Conservation (phyloP, 2,329 filamentous ascomycete species). For the Fusarium robinianum region DNA sequence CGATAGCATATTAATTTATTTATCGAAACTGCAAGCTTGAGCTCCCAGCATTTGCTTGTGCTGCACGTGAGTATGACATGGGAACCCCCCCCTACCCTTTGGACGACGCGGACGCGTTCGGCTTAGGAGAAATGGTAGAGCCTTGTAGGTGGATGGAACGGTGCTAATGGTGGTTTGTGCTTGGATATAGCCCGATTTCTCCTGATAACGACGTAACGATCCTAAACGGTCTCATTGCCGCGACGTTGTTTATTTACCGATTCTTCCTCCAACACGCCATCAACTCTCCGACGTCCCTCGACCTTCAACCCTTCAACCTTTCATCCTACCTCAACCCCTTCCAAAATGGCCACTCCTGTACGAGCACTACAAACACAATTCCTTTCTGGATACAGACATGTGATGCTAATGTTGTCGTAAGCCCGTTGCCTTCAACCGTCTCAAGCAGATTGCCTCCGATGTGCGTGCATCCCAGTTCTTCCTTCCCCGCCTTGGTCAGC, state of each 20-base stretch:
- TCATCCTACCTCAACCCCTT: constrained; percentile 21
- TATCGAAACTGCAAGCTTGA: constrained; percentile 2
- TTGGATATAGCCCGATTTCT: constrained; percentile 25
- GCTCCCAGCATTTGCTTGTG: no score
- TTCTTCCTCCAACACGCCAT: constrained; percentile 33
- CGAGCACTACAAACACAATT: constrained; percentile 8
- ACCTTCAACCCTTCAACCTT: constrained; percentile 27
- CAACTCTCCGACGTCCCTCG: constrained; percentile 24
- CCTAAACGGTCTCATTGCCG: constrained; percentile 26
- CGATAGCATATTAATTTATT: constrained; percentile 12
- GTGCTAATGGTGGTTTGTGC: constrained; percentile 22
- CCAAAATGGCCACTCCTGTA: constrained; percentile 48
- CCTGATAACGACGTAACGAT: constrained; percentile 34
- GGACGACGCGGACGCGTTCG: constrained; percentile 8
- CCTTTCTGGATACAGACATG: not conserved
- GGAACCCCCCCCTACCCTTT: constrained; percentile 5
- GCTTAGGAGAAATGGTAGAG: constrained; percentile 18
- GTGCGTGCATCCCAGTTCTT: constrained; percentile 54
- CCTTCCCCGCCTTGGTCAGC: constrained; percentile 29
- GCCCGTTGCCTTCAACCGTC: constrained; percentile 76
- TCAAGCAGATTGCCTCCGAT: constrained; percentile 85
- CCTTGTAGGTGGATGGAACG: constrained; percentile 17
- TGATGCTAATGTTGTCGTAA: constrained; percentile 47
- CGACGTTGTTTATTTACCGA: constrained; percentile 39
- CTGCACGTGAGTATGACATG: constrained; percentile 21